Conservation (phyloP, 2,329 filamentous ascomycete genomes). For the Cryphonectria naterciae region DNA sequence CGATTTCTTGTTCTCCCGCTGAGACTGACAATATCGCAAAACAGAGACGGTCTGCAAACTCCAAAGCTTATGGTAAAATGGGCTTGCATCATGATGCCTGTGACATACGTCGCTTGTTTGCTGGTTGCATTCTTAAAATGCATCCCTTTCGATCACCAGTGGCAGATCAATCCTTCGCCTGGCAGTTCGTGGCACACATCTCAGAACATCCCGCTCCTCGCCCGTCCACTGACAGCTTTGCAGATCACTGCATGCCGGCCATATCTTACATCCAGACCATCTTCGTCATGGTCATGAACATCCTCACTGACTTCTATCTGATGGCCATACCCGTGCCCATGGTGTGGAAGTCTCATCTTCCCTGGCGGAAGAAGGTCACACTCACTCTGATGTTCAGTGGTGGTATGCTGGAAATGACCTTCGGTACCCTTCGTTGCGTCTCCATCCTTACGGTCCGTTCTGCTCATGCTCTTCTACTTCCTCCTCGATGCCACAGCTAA, state of each 20-base stretch:
- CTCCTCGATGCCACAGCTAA: too few species aligned
- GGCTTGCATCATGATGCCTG: too few species aligned
- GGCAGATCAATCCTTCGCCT: slow-evolving; percentile 55
- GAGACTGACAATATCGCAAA: too few species aligned
- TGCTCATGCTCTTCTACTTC: too few species aligned
- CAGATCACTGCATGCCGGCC: slow-evolving; percentile 48
- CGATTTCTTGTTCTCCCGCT: slow-evolving; percentile 18
- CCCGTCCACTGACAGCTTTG: not conserved
- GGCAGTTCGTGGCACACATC: slow-evolving; percentile 44
- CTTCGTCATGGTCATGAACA: slow-evolving; percentile 51
- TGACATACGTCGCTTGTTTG: slow-evolving; percentile 46
- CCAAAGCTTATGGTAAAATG: too few species aligned
- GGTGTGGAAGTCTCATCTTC: slow-evolving; percentile 50
- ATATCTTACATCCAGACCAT: slow-evolving; percentile 51
- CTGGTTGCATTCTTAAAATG: slow-evolving; percentile 51
- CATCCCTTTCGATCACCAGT: slow-evolving; percentile 48
- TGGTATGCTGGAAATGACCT: too few species aligned
- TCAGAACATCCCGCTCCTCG: too few species aligned
- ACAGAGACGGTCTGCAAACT: too few species aligned
- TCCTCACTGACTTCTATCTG: slow-evolving; percentile 52
- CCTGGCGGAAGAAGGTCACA: slow-evolving; percentile 32
- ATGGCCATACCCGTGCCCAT: slow-evolving; percentile 53
- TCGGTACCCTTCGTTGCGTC: too few species aligned
- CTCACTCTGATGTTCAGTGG: too few species aligned
- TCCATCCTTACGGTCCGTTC: too few species aligned